Evolutionary conservation across 331 rosid genomes (phyloP).

Genomic region (Prunus yedoensis): DNA sequence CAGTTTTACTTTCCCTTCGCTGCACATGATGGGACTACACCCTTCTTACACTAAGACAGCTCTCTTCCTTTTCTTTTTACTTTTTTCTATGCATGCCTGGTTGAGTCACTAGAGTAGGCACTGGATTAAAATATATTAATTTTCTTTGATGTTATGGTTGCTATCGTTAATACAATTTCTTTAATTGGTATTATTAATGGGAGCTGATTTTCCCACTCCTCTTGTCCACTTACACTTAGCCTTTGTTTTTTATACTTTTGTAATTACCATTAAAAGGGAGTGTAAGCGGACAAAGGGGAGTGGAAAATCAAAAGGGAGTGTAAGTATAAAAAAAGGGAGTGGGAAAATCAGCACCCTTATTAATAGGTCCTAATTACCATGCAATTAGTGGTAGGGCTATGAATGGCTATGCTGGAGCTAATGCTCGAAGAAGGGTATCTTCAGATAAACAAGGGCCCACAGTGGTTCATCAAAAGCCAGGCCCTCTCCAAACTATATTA

Average conservation of each 20-base stretch:
- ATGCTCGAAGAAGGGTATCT: slow-evolving; percentile 70
- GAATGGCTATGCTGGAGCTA: slow-evolving; percentile 78
- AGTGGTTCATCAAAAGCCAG: slow-evolving; percentile 95
- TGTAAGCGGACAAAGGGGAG: no score
- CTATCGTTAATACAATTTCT: background rate
- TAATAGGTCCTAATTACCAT: slow-evolving; percentile 14
- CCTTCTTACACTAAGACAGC: background rate
- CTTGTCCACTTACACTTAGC: no score
- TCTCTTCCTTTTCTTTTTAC: background rate
- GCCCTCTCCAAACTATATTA: slow-evolving; percentile 91
- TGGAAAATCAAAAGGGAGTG: no score
- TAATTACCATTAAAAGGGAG: no score
- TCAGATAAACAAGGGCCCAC: slow-evolving; percentile 72
- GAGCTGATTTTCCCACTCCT: no score
- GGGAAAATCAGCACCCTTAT: no score
- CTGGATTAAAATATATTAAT: background rate
- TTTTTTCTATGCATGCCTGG: background rate
- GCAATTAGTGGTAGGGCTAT: slow-evolving; percentile 37
- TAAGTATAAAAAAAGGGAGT: no score
- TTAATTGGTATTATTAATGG: slow-evolving; percentile 16
- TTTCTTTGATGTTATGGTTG: slow-evolving; percentile 3
- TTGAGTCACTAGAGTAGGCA: background rate
- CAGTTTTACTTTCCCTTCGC: background rate
- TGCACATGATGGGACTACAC: background rate
- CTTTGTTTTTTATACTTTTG: no score